Evolutionary conservation across 2,329 filamentous ascomycete species (phyloP), one percentile per base, ranked within the genome.

Genomic region (Lojkania enalia): DNA sequence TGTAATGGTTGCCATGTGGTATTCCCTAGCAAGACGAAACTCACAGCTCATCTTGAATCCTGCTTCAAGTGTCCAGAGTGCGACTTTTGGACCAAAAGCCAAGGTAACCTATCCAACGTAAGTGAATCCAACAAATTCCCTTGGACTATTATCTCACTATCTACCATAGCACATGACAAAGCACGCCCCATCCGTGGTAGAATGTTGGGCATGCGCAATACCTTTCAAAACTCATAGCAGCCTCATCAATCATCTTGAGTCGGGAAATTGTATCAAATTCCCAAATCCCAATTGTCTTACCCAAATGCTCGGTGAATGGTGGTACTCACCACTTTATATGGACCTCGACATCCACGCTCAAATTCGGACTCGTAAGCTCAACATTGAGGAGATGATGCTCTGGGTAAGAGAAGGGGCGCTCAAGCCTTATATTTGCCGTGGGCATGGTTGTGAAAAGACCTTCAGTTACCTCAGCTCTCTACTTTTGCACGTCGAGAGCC

Each of bases 231-330:
- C 52, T 18, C 52, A 54, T 39, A 63, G 55, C 15, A 52, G 50
- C 38, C 60, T 66, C 3, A 58, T 67, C 42, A 54, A 58, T 32
- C 66, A 69, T 37, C 54, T 67, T 52, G 82, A 83, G 55, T 81
- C 78, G 3, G 66, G 86, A 16, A 84, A 87, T 61, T 87, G 90
- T 61, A 80, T 80, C 14, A 77, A 85, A 20, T 83, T 84, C 0
- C 83, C 84, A 0, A 82, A 90, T 67, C 84, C 56, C 1, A 27
- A 47, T 2, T 46, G 47, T 14, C 49, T 67, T 18, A 43, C 51
- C 7, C 48, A 38, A 2, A 54, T 52, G 19, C 59, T 69, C 1
- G 64, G 65, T 5, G 57, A 51, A 20, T 67, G 61, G 60, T 69
- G 63, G 63, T 65, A 66, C 47, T 63, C 63, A 0, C 35, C 60